Conservation (phyloP, 2,329 filamentous ascomycete species). For the Phyllosticta citriasiana region DNA sequence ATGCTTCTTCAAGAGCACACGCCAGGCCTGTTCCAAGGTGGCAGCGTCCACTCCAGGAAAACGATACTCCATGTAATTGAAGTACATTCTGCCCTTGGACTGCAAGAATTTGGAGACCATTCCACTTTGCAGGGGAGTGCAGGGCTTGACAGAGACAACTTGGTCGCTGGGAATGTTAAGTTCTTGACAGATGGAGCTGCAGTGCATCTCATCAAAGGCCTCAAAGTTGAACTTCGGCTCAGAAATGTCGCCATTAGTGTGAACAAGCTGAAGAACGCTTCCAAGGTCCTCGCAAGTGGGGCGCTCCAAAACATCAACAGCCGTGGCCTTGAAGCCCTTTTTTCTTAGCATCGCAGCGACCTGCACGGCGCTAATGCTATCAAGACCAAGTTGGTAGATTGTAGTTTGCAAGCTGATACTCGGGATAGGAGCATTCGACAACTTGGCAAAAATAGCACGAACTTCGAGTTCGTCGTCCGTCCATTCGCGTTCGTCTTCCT, state of each 20-base stretch:
- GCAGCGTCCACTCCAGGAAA: constrained; percentile 35
- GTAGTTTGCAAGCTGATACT: constrained; percentile 53
- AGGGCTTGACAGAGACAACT: constrained; percentile 58
- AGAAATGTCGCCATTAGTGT: background rate
- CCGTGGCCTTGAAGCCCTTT: constrained; percentile 48
- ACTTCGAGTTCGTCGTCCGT: constrained; percentile 43
- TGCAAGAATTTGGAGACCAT: constrained; percentile 67
- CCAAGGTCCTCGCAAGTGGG: constrained; percentile 26
- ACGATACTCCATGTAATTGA: constrained; percentile 58
- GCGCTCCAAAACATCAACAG: constrained; percentile 62
- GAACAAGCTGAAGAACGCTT: background rate
- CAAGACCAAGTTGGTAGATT: constrained; percentile 79
- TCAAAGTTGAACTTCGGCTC: constrained; percentile 35
- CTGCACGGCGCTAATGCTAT: constrained; percentile 80
- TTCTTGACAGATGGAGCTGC: constrained; percentile 21
- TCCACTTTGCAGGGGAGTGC: constrained; percentile 68
- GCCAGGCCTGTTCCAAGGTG: constrained; percentile 51
- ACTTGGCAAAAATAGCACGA: constrained; percentile 45
- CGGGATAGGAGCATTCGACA: constrained; percentile 44
- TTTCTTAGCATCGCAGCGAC: constrained; percentile 59
- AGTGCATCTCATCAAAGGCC: constrained; percentile 40
- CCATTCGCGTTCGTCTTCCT: constrained; percentile 32
- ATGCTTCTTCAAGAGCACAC: constrained; percentile 42
- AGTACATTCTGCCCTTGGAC: constrained; percentile 58
- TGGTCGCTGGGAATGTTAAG: constrained; percentile 21